Conservation (phyloP, 805 yeast genomes). For the Teunomyces pallodes region DNA sequence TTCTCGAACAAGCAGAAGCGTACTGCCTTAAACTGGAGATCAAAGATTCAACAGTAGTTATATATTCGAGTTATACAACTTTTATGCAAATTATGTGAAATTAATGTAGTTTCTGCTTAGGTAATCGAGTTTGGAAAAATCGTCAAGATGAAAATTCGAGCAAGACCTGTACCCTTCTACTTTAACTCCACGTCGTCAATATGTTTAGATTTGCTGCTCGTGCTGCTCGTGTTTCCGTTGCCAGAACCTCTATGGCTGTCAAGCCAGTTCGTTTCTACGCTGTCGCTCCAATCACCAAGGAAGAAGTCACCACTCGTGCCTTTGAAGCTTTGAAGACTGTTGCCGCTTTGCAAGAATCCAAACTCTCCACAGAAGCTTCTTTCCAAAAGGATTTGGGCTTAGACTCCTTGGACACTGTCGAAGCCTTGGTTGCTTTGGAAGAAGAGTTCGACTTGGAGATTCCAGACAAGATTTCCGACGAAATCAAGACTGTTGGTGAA, state of each 20-base stretch:
- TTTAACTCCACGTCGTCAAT: slow-evolving; percentile 1
- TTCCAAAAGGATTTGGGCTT: slow-evolving; percentile 76
- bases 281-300: slow-evolving; percentile 63
- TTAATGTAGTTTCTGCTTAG: not conserved
- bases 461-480: slow-evolving; percentile 90
- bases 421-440: slow-evolving; percentile 93
- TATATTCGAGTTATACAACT: not conserved
- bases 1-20: slow-evolving; percentile 20
- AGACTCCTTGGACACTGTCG: slow-evolving; percentile 93
- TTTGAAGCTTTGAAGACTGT: slow-evolving; percentile 69
- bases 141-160: slow-evolving; percentile 1
- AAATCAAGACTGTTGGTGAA: slow-evolving; percentile 89
- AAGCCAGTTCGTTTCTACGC: slow-evolving; percentile 53
- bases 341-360: slow-evolving; percentile 46
- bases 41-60: slow-evolving; percentile 1
- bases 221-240: slow-evolving; percentile 34
- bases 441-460: slow-evolving; percentile 81
- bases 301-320: slow-evolving; percentile 80
- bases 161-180: not conserved
- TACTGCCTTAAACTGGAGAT: slow-evolving; percentile 41
- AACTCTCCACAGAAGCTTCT: slow-evolving; percentile 45
- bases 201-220: slow-evolving; percentile 58
- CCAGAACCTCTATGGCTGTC: slow-evolving; percentile 27
- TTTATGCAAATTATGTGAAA: not conserved
- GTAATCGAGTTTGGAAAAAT: slow-evolving; percentile 1